phyloP scores from a whole-genome alignment of 2,329 filamentous ascomycete genomes.

The Akanthomyces dipterigenus region DNA sequence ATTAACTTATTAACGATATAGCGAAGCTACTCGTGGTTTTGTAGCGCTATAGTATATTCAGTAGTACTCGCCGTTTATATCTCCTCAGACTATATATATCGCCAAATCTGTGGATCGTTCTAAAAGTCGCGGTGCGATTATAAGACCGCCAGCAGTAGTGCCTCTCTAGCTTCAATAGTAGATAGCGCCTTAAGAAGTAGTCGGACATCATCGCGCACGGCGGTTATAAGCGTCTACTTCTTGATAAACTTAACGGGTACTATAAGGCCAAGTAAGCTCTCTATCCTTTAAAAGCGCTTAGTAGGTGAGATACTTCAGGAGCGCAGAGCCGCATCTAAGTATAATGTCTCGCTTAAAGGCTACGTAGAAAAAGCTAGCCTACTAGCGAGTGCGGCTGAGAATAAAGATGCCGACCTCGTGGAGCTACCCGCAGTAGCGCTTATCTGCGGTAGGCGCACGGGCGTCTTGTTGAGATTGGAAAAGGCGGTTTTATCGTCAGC shows the following conservation, averaged over 20 bases:
- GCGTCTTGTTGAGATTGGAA: background rate
- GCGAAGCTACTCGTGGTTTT: background rate
- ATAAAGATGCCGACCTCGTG: background rate
- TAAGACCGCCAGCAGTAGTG: background rate
- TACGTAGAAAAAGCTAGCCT: background rate
- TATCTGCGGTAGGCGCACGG: no score
- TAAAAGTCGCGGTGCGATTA: background rate
- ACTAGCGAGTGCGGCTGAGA: background rate
- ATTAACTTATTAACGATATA: background rate
- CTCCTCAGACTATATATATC: background rate
- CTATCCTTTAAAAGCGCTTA: background rate
- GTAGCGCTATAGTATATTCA: no score
- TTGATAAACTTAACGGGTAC: background rate
- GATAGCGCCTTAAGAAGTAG: background rate
- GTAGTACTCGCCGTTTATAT: background rate
- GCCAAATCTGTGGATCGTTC: background rate
- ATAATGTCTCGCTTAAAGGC: background rate
- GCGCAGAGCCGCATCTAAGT: no score
- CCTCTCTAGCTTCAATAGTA: no score
- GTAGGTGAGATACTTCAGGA: background rate
- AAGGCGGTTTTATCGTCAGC: background rate
- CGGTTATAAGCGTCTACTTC: background rate
- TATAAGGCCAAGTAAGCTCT: background rate
- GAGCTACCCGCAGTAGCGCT: background rate
- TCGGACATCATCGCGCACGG: background rate